phyloP scores from a whole-genome alignment of 2,329 filamentous ascomycete species.

The Sporothrix schenckii region DNA sequence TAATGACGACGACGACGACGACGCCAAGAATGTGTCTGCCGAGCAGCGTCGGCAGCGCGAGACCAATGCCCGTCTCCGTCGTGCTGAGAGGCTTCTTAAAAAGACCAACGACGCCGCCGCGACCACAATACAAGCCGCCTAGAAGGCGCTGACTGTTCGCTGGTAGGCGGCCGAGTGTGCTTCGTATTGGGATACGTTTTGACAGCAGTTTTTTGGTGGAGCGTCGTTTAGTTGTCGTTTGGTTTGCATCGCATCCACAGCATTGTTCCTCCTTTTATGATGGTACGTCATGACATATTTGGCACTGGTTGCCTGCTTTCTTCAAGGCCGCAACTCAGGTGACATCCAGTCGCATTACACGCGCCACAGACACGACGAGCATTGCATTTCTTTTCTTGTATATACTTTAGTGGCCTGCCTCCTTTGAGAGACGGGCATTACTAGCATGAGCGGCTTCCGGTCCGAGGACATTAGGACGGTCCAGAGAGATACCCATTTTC shows the following conservation, averaged over 20 bases:
- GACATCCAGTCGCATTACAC: neutral
- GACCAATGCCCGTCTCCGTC: conserved; percentile 47
- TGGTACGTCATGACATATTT: neutral
- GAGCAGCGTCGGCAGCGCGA: conserved; percentile 41
- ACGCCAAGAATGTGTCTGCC: neutral
- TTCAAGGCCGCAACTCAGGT: neutral
- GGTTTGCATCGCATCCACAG: neutral
- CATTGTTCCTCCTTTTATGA: neutral
- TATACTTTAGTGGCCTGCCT: neutral
- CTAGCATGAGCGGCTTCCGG: neutral
- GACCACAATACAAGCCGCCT: neutral
- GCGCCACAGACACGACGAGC: neutral
- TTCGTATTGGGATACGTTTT: too few relatives aligned
- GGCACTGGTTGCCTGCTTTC: too few relatives aligned
- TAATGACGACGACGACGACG: conserved; percentile 29
- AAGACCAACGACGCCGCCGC: conserved; percentile 2
- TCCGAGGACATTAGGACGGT: neutral
- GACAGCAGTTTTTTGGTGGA: neutral
- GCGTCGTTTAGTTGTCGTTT: neutral
- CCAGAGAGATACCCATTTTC: conserved; percentile 26
- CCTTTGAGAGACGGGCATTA: neutral
- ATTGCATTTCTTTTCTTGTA: conserved; percentile 23
- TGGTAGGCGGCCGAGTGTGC: neutral
- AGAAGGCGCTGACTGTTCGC: neutral
- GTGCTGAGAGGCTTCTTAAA: conserved; percentile 48